A percentile compares a stretch with the other conserved stretches of the same genome.
These are phyloP conservation scores for Aechmea fasciata DNA, from an alignment of 176 grass and related monocot species.

Conservation along the genomic window DNA sequence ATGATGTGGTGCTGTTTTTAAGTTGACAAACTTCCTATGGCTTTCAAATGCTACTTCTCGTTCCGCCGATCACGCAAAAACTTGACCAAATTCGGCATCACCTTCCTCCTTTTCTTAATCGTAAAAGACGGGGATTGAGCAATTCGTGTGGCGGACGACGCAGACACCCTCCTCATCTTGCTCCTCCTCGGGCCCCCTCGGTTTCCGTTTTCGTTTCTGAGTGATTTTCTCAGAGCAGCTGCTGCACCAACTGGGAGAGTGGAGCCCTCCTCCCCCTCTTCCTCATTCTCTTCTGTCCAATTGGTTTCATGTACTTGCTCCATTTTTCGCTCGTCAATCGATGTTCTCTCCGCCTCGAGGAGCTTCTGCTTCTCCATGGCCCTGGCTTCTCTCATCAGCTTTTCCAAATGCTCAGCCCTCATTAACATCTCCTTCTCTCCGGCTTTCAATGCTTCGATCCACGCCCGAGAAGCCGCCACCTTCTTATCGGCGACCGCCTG, in stretches of 20 bases:
- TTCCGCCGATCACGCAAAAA: constrained; percentile 39
- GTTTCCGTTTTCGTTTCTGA: constrained; percentile 14
- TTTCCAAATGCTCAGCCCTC: constrained; percentile 29
- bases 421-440: constrained; percentile 50
- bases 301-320: constrained; percentile 24
- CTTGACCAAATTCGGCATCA: constrained; percentile 68
- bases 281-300: background rate
- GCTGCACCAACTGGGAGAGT: constrained; percentile 9
- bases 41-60: background rate
- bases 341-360: constrained; percentile 20
- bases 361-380: constrained; percentile 13
- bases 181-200: constrained; percentile 26
- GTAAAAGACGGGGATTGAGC: constrained; percentile 48
- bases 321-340: constrained; percentile 17
- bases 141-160: constrained; percentile 26
- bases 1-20: too few relatives aligned
- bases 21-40: too few relatives aligned
- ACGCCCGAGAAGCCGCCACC: constrained; percentile 61
- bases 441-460: constrained; percentile 52
- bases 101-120: constrained; percentile 68
- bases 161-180: constrained; percentile 27
- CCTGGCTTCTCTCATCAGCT: constrained; percentile 22
- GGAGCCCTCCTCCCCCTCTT: constrained; percentile 23
- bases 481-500: constrained; percentile 68
- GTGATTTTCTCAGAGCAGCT: constrained; percentile 34